Base-by-base conservation (phyloP, 106 monocot genomes). In the Iris macrosiphon region DNA sequence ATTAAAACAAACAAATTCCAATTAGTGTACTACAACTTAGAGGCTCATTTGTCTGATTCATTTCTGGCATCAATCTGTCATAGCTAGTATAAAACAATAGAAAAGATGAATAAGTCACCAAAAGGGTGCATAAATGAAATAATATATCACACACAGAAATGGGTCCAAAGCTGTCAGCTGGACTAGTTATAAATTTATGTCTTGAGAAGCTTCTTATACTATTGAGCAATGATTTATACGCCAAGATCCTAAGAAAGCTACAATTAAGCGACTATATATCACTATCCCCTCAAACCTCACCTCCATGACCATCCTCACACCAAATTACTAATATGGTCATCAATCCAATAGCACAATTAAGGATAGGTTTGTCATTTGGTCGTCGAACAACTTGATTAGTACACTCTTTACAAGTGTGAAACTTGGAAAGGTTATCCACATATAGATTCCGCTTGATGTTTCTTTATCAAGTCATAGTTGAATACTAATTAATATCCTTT, bases 211-310 rank as follows among this genome's bases (percentile, higher is more conserved):
- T n/a, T n/a, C n/a, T n/a, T n/a, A n/a, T n/a, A n/a, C n/a, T n/a
- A n/a, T n/a, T n/a, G 6, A 16, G 14, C 44, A 44, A 5, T 44
- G 16, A 16, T 5, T 44, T 44, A 17, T 17, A 16, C 25, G n/a
- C 22, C 22, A 17, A 31, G 32, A 31, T n/a, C 2, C 29, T 18
- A 35, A 35, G 34, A 35, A 31, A 35, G 56, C 34, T 56, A 56
- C 35, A n/a, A n/a, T n/a, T n/a, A 47, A 33, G 28, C n/a, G n/a
- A n/a, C n/a, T n/a, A n/a, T n/a, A n/a, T n/a, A n/a, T n/a, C n/a
- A n/a, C n/a, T n/a, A n/a, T n/a, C n/a, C n/a, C n/a, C n/a, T n/a
- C 7, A 34, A 34, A 17, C 31, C 17, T 61, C 61, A 22, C 61
- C 56, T 56, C n/a, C n/a, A n/a, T n/a, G n/a, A n/a, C n/a, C n/a